phyloP scores from a whole-genome alignment of 2,329 filamentous ascomycete species.

The Talaromyces sp. region DNA sequence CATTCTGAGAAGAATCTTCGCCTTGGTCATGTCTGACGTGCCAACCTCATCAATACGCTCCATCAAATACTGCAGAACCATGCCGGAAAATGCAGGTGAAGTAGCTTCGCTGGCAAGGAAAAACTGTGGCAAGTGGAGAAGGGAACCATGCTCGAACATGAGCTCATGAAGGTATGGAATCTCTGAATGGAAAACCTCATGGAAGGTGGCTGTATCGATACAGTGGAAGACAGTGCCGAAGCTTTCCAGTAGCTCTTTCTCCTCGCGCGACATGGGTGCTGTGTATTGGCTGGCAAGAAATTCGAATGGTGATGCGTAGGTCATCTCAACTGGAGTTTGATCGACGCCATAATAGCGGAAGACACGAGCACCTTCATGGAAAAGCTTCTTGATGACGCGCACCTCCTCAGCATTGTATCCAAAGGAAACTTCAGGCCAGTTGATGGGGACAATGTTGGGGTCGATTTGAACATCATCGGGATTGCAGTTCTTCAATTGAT shows the following conservation, averaged over 20 bases:
- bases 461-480: conserved; percentile 70
- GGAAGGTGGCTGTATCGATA: conserved; percentile 96
- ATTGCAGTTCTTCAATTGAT: conserved; percentile 90
- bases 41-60: conserved; percentile 93
- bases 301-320: conserved; percentile 80
- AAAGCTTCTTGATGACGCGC: conserved; percentile 92
- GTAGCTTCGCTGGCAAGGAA: conserved; percentile 98
- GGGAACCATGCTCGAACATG: conserved; percentile 93
- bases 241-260: conserved; percentile 94
- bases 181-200: conserved; percentile 97
- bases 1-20: conserved; percentile 85
- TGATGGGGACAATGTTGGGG: conserved; percentile 73
- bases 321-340: conserved; percentile 70
- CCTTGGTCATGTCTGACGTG: conserved; percentile 86
- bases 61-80: conserved; percentile 98
- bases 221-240: conserved; percentile 99
- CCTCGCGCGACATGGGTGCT: conserved; percentile 89
- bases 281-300: conserved; percentile 95
- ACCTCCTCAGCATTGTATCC: conserved; percentile 98
- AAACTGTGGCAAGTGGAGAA: conserved; percentile 96
- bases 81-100: conserved; percentile 94
- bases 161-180: conserved; percentile 96
- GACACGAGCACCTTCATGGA: conserved; percentile 92
- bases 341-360: conserved; percentile 97
- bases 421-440: conserved; percentile 95